Percentiles rank a stretch among this genome's conserved stretches.
These are phyloP conservation scores for Ceratobasidium sp. DNA, from an alignment of 1,284 basidiomycete genomes.

Conservation along the genomic window DNA sequence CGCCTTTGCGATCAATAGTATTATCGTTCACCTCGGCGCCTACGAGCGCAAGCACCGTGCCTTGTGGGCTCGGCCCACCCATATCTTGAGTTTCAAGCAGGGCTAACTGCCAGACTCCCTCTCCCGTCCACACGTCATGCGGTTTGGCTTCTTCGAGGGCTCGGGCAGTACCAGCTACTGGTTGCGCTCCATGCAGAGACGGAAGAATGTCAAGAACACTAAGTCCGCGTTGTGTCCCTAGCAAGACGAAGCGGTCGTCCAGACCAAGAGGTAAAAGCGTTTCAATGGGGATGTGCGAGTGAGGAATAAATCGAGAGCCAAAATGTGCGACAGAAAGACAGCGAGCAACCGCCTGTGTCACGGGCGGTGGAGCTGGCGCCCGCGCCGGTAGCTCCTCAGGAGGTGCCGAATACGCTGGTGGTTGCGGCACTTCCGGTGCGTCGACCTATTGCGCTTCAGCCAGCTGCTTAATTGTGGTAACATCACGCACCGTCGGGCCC, in stretches of 20 bases:
- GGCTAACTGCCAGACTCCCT: conserved; percentile 76
- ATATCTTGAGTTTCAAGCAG: conserved; percentile 70
- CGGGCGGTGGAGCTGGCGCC: conserved; percentile 51
- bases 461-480: conserved; percentile 44
- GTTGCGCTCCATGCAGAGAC: conserved; percentile 59
- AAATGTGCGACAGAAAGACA: conserved; percentile 71
- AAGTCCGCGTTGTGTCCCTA: conserved; percentile 76
- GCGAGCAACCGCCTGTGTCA: conserved; percentile 54
- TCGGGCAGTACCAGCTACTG: conserved; percentile 51
- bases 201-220: conserved; percentile 77
- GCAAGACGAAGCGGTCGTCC: conserved; percentile 66
- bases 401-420: conserved; percentile 45
- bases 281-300: conserved; percentile 71
- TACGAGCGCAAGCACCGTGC: conserved; percentile 74
- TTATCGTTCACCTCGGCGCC: conserved; percentile 61
- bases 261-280: conserved; percentile 68
- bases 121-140: conserved; percentile 72
- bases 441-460: conserved; percentile 7
- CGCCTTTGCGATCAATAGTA: conserved; percentile 56
- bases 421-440: conserved; percentile 49
- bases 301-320: conserved; percentile 82
- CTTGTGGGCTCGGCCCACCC: conserved; percentile 66
- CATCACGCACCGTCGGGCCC: conserved; percentile 56
- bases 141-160: conserved; percentile 58
- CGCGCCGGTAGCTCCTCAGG: conserved; percentile 34